These are phyloP conservation scores for Eucalyptus tenuipes DNA, from an alignment of 345 rosid species.

Conservation along the genomic window DNA sequence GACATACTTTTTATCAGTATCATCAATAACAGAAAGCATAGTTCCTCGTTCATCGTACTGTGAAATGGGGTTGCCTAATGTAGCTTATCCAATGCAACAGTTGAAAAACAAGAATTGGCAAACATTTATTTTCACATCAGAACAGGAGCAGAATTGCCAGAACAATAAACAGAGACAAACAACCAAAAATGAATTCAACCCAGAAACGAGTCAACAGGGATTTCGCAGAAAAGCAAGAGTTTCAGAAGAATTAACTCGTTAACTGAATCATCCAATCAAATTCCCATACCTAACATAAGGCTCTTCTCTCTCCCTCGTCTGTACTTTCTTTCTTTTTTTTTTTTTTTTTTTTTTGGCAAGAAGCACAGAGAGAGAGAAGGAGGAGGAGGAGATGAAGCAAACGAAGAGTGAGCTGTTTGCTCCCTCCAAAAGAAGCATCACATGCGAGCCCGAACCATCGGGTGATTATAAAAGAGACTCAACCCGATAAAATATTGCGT, in stretches of 20 bases:
- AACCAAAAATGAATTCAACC: neutral
- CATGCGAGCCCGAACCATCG: constrained; percentile 1
- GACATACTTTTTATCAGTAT: neutral
- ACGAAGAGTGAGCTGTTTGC: constrained; percentile 15
- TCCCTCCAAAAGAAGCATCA: constrained; percentile 26
- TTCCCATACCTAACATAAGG: neutral
- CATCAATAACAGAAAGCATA: neutral
- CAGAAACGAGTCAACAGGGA: neutral
- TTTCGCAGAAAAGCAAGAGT: neutral
- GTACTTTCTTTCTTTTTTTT: neutral
- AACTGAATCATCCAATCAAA: neutral
- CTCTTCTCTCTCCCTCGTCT: neutral
- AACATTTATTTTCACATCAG: neutral
- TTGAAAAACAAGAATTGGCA: neutral
- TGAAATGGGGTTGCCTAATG: neutral
- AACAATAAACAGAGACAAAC: neutral
- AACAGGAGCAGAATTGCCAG: neutral
- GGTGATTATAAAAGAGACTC: neutral
- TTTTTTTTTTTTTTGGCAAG: neutral
- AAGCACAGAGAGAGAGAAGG: neutral
- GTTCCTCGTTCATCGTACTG: neutral
- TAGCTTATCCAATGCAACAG: neutral
- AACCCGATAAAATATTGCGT: constrained; percentile 2
- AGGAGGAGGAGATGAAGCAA: neutral
- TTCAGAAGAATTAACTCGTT: neutral